Base-by-base conservation (phyloP, 2,329 filamentous ascomycete genomes). In the Zasmidium cellare region DNA sequence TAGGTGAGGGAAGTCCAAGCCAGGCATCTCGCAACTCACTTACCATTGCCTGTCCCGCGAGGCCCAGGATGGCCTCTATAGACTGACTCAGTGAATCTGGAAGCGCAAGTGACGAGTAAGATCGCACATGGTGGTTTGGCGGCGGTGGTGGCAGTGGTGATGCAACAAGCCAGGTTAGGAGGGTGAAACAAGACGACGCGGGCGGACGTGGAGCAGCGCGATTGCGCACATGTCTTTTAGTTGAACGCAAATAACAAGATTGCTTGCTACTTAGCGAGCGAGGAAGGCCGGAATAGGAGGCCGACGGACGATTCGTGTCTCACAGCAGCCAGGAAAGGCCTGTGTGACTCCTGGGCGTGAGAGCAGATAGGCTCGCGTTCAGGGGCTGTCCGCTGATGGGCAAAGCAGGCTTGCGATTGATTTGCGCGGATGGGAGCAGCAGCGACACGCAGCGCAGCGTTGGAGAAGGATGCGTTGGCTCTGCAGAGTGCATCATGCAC, bases 351-450 rank as follows among this genome's bases (percentile, higher is more conserved):
- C 53, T 59, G 62, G 57, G 57, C 48, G 55, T 53, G 45, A 12
- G 46, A 60, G 55, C 28, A 61, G 63, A 65, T 64, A 62, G 63
- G 61, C 61, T 66, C 55, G 23, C 44, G 57, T 53, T 66, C 65
- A 64, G 58, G 63, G 63, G 64, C 55, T 57, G 57, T 54, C 41
- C 31, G 52, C 58, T 52, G 51, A 22, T 28, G 11, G 35, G 35
- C 7, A 55, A 53, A 59, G 48, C 50, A 52, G 53, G 56, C 51
- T 58, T 56, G 51, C 45, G 45, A 47, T 49, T 25, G 46, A 28
- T 28, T 28, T 28, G 25, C 25, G 25, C 25, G 25, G 25, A 28
- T 28, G 25, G 25, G 25, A 28, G 25, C 25, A 28, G 25, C 25
- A 28, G 25, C 25, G 25, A 5, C 5, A 11, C 25, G 25, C 25